A percentile compares a stretch with the other conserved stretches of the same genome.
phyloP scores from a whole-genome alignment of 371 early-diverging fungal species.

The Saksenaea oblongispora region DNA sequence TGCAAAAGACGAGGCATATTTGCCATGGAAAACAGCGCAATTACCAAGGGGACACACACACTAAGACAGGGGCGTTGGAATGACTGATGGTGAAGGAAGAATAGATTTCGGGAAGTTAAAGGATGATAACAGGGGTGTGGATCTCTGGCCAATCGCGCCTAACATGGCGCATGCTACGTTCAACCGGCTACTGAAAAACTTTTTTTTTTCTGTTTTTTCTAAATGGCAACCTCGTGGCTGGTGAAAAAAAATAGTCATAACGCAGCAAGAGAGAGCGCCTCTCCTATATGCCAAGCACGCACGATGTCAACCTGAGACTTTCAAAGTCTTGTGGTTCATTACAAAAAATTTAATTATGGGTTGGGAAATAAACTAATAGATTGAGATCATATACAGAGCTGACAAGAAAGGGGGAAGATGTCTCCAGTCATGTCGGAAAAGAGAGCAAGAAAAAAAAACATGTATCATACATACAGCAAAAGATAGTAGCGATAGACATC shows the following conservation, averaged over 20 bases:
- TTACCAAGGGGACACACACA: not conserved
- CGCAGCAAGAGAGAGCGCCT: not conserved
- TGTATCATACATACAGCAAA: not conserved
- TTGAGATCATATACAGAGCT: not conserved
- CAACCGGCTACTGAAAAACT: not conserved
- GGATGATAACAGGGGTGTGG: slow-evolving; percentile 2
- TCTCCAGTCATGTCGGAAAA: not conserved
- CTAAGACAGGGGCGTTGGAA: too few species aligned
- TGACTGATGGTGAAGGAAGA: not conserved
- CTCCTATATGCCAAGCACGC: not conserved
- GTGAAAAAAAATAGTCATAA: not conserved
- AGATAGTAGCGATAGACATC: not conserved
- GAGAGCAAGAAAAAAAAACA: not conserved
- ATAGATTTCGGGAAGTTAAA: not conserved
- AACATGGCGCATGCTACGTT: slow-evolving; percentile 1
- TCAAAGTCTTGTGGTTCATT: not conserved
- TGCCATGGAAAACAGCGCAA: slow-evolving; percentile 1
- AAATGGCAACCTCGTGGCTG: not conserved
- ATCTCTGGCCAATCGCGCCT: not conserved
- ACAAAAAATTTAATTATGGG: not conserved
- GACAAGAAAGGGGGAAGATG: not conserved
- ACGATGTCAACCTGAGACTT: not conserved
- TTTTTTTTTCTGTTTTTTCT: not conserved
- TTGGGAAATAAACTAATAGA: not conserved
- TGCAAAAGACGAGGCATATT: slow-evolving; percentile 1